These are phyloP conservation scores for Ulvella scutata DNA, from an alignment of 139 green algal species.

Conservation along the genomic window DNA sequence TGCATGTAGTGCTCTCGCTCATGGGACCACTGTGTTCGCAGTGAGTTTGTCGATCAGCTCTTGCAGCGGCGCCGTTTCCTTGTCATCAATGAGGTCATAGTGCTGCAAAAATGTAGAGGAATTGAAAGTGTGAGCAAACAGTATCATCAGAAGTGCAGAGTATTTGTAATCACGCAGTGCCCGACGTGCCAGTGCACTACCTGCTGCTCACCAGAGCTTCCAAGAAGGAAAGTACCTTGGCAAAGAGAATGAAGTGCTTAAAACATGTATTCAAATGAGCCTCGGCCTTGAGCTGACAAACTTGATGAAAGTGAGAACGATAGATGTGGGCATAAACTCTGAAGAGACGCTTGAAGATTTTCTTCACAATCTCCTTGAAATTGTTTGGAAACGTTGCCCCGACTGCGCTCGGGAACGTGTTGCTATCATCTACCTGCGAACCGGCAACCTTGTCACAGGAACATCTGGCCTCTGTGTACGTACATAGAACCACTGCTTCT, in stretches of 20 bases:
- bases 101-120: constrained; percentile 24
- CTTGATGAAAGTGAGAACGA: constrained; percentile 83
- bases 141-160: too few species aligned
- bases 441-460: background rate
- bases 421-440: constrained; percentile 67
- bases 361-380: constrained; percentile 74
- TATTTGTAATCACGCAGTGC: too few species aligned
- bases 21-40: too few species aligned
- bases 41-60: constrained; percentile 85
- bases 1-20: too few species aligned
- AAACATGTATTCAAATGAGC: constrained; percentile 99
- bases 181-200: too few species aligned
- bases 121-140: background rate
- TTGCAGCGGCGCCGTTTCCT: constrained; percentile 80
- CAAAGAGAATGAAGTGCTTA: constrained; percentile 98
- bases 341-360: constrained; percentile 96
- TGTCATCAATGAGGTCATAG: constrained; percentile 77
- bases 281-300: constrained; percentile 60
- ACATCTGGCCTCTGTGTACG: too few species aligned
- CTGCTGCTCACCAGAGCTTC: background rate
- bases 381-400: constrained; percentile 68
- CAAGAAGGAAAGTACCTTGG: constrained; percentile 21
- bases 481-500: too few species aligned
- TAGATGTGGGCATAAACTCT: constrained; percentile 98
- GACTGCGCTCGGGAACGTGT: constrained; percentile 78